Evolutionary conservation across 169 alveolate species (phyloP), one percentile per base, ranked within the genome.

Genomic region (Plasmodium knowlesi): DNA sequence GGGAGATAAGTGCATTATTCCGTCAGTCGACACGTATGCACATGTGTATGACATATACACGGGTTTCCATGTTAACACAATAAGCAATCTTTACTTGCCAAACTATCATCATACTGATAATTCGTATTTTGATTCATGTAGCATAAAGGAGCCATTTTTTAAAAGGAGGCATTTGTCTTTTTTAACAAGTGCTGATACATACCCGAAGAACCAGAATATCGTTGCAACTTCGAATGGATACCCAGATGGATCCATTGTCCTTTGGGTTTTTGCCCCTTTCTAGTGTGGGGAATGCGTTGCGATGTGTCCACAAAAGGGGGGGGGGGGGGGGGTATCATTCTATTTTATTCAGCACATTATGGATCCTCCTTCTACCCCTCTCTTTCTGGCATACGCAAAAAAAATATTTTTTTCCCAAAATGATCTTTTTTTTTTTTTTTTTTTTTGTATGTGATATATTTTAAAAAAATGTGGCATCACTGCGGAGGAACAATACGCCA

Each of bases 161-260:
- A 50, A 50, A 34, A 82, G 43, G 50, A 91, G 39, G 76, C 30
- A 70, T 19, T 28, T 91, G 54, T 91, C 95, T 30, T 91, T 81
- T 91, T 37, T 91, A 91, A 91, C 95, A 54, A 91, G 95, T 91
- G 95, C 28, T n/a, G 82, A 91, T 30, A 34, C 95, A 9, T 91
- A 91, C 78, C 95, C 95, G 41, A 91, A 91, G 76, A 91, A 91
- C 78, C 92, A 91, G 54, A 91, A 78, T 46, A 91, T 91, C 54
- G 57, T 91, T 91, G 95, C 95, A 70, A 91, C 95, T 32, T 91
- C 95, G 37, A 91, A 91, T 82, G 95, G 95, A 25, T 91, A 82
- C 74, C 95, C 95, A 28, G 95, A 91, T 73, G 95, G 95, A 12
- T 91, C 95, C 32, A 81, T 91, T 57, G 95, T 91, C 57, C 34